Evolutionary conservation across 192 early-diverging fungal genomes (phyloP), one percentile per base, ranked within the genome.

Genomic region (Backusella luteola): DNA sequence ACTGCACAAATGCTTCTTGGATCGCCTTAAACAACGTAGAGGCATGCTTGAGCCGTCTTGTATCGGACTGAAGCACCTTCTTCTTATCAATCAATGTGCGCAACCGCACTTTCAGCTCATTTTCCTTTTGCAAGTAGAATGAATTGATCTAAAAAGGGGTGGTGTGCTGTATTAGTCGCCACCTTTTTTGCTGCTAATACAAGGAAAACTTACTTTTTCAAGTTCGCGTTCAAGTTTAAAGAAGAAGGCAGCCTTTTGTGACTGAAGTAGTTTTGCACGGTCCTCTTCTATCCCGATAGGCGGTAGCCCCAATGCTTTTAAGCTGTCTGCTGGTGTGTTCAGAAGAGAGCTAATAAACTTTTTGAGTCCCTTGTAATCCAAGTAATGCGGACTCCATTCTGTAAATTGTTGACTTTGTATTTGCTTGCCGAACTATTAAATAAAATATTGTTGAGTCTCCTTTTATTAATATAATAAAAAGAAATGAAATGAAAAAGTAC

Each of bases 291-390:
- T 66, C 41, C 84, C 80, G 75, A 75, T 85, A 52, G 84, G 83
- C 42, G 73, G 83, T 67, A 71, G 79, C 32, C 83, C 78, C 21
- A 76, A 75, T 9, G 84, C 76, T 71, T 44, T 71, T 34, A 71
- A n/a, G 29, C 70, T 71, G 21, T 49, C 70, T 29, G 70, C 70
- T 49, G 70, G 44, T 41, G 85, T 87, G 26, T 86, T 84, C 73
- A 84, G 80, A 11, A 91, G 76, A 26, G 84, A 89, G 69, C 93
- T 95, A 80, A 99, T 98, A 46, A 99, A 96, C 86, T 98, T 98
- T 85, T 99, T 99, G 49, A 99, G 91, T 14, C 88, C 95, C 85
- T 99, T 99, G 89, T 99, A 99, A 88, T 93, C 95, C 85, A 99
- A 90, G 80, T 97, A 98, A 78, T 98, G 94, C 66, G 87, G 89